Evolutionary conservation across 164 flowering plant species (phyloP).

Genomic region (Berberis vulgaris): DNA sequence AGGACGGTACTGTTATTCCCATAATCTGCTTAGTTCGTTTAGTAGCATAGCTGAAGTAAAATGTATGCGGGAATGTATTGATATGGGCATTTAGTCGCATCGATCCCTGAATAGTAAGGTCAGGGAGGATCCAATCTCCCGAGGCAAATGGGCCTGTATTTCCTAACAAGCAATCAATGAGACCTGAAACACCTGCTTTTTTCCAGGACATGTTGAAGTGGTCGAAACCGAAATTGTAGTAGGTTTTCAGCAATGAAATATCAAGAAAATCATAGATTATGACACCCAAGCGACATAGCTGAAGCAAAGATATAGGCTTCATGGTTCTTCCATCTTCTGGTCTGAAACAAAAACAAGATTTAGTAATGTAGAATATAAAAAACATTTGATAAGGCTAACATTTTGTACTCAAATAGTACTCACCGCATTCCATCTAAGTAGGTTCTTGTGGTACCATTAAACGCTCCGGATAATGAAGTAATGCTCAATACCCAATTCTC

Average conservation of each 20-base stretch:
- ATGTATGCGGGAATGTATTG: constrained; percentile 74
- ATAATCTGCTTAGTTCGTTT: constrained; percentile 65
- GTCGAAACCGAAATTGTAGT: constrained; percentile 91
- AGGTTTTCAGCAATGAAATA: constrained; percentile 68
- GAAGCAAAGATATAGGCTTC: constrained; percentile 71
- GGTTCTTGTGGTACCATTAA: constrained; percentile 93
- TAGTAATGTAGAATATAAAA: constrained; percentile 11
- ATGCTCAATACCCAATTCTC: constrained; percentile 91
- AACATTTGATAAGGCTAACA: neutral
- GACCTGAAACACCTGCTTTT: constrained; percentile 75
- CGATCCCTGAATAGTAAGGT: constrained; percentile 90
- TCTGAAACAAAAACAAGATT: constrained; percentile 27
- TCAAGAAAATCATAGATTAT: constrained; percentile 86
- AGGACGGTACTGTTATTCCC: constrained; percentile 77
- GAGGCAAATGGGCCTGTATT: constrained; percentile 89
- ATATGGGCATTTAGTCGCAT: constrained; percentile 48
- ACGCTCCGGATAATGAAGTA: constrained; percentile 89
- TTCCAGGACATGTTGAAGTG: constrained; percentile 83
- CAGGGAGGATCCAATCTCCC: constrained; percentile 96
- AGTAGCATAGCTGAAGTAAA: constrained; percentile 94
- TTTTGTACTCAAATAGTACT: constrained; percentile 18
- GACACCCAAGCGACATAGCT: constrained; percentile 77
- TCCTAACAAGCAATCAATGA: constrained; percentile 71
- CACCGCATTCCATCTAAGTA: constrained; percentile 97
- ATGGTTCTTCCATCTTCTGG: constrained; percentile 72